These are phyloP conservation scores for Diaporthe nobilis DNA, from an alignment of 2,329 filamentous ascomycete genomes.

Conservation along the genomic window DNA sequence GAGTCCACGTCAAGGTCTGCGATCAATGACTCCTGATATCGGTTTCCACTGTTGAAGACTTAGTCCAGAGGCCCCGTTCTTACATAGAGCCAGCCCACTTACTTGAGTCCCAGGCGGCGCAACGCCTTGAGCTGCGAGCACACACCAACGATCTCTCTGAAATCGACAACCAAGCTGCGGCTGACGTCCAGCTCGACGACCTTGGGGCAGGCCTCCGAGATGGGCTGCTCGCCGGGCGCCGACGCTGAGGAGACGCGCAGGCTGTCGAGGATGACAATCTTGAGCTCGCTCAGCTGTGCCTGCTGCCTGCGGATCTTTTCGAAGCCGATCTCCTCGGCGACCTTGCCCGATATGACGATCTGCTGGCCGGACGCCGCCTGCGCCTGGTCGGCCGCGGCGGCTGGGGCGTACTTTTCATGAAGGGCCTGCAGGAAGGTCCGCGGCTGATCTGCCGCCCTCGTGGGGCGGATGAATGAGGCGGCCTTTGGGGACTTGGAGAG, in stretches of 20 bases:
- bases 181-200: conserved; percentile 88
- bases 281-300: conserved; percentile 82
- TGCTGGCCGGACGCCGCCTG: conserved; percentile 57
- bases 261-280: conserved; percentile 86
- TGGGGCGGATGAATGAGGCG: conserved; percentile 89
- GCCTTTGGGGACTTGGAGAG: conserved; percentile 77
- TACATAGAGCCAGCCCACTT: conserved; percentile 50
- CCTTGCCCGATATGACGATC: conserved; percentile 82
- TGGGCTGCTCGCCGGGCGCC: conserved; percentile 53
- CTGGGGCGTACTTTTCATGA: conserved; percentile 84
- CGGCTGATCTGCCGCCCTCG: conserved; percentile 75
- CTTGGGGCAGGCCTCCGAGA: conserved; percentile 70
- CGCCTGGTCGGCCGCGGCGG: conserved; percentile 54
- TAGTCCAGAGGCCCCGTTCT: conserved; percentile 32
- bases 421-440: conserved; percentile 85
- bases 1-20: conserved; percentile 54
- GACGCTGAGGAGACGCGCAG: conserved; percentile 68
- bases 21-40: conserved; percentile 63
- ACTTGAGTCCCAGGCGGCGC: conserved; percentile 80
- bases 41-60: conserved; percentile 75
- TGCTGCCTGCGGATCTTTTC: conserved; percentile 90
- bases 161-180: conserved; percentile 81
- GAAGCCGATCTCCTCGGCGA: conserved; percentile 94
- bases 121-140: conserved; percentile 79
- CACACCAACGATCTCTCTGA: conserved; percentile 78